Evolutionary conservation across 768 basidiomycete genomes (phyloP).

Genomic region (Artomyces pyxidatus): DNA sequence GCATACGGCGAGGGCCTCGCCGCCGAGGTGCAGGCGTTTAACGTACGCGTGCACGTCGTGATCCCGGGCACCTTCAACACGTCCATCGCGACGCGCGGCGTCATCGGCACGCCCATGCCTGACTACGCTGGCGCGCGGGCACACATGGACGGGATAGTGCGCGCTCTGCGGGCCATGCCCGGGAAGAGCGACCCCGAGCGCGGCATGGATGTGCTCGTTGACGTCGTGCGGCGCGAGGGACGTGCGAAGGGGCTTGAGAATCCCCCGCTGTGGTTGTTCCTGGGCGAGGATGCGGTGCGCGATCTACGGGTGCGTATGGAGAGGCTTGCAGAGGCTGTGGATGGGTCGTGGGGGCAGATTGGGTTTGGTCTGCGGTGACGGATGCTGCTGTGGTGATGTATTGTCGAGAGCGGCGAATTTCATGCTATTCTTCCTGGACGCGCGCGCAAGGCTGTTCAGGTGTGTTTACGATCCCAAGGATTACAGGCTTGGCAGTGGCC

Average conservation of each 20-base stretch:
- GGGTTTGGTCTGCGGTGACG: neutral
- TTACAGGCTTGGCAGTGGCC: no score
- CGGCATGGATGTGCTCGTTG: slow-evolving; percentile 10
- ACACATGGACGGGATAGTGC: neutral
- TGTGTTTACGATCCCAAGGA: no score
- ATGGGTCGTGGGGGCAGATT: neutral
- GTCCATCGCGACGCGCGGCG: neutral
- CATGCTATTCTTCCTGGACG: no score
- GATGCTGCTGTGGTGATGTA: neutral
- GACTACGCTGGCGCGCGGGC: slow-evolving; percentile 1
- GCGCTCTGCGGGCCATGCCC: neutral
- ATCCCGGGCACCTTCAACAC: slow-evolving; percentile 13
- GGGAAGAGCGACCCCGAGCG: slow-evolving; percentile 9
- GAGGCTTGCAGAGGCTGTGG: slow-evolving; percentile 2
- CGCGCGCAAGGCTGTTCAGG: no score
- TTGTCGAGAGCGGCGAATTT: no score
- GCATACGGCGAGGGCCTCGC: slow-evolving; percentile 8
- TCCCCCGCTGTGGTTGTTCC: slow-evolving; percentile 6
- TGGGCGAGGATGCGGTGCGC: slow-evolving; percentile 13
- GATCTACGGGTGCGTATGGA: slow-evolving; percentile 7
- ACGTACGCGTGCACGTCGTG: slow-evolving; percentile 10
- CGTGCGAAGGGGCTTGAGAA: neutral
- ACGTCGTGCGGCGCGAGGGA: slow-evolving; percentile 16
- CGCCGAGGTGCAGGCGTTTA: slow-evolving; percentile 12
- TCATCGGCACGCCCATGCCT: neutral